These are phyloP conservation scores for Harrya chromipes DNA, from an alignment of 768 basidiomycete genomes.

Conservation along the genomic window DNA sequence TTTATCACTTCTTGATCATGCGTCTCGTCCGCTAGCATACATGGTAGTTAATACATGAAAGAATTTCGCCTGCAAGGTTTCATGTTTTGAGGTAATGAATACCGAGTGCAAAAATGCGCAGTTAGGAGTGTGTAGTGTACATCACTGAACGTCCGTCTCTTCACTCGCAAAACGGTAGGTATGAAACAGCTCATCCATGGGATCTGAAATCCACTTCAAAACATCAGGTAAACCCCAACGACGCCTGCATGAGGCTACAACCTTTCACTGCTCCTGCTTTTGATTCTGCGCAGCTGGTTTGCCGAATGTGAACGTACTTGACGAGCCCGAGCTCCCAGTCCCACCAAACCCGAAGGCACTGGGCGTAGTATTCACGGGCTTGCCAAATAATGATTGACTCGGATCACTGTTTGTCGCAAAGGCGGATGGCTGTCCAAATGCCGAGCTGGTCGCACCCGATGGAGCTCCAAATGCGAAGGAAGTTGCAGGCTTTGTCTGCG, in stretches of 20 bases:
- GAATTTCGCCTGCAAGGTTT: not conserved
- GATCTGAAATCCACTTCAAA: not conserved
- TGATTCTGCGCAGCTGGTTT: slow-evolving; percentile 30
- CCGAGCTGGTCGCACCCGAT: slow-evolving; percentile 2
- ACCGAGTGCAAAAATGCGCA: not conserved
- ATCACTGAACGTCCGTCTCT: slow-evolving; percentile 1
- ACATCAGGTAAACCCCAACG: not conserved
- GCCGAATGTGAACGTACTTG: slow-evolving; percentile 21
- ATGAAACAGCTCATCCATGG: not conserved
- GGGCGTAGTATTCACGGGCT: slow-evolving; percentile 17
- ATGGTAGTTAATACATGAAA: no score
- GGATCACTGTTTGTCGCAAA: slow-evolving; percentile 4
- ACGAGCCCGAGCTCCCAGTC: slow-evolving; percentile 10
- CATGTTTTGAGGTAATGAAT: not conserved
- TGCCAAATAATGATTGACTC: slow-evolving; percentile 12
- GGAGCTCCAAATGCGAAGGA: slow-evolving; percentile 19
- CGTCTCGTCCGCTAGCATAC: no score
- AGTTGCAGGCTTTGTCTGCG: slow-evolving; percentile 30
- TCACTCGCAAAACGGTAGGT: not conserved
- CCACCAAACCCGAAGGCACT: slow-evolving; percentile 35
- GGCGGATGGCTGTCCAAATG: slow-evolving; percentile 9
- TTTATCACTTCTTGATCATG: not conserved
- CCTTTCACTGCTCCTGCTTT: slow-evolving; percentile 32
- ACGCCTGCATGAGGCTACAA: not conserved
- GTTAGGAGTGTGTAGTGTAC: slow-evolving; percentile 16